phyloP scores from a whole-genome alignment of 2,329 filamentous ascomycete genomes.

The Talaromyces sp. region DNA sequence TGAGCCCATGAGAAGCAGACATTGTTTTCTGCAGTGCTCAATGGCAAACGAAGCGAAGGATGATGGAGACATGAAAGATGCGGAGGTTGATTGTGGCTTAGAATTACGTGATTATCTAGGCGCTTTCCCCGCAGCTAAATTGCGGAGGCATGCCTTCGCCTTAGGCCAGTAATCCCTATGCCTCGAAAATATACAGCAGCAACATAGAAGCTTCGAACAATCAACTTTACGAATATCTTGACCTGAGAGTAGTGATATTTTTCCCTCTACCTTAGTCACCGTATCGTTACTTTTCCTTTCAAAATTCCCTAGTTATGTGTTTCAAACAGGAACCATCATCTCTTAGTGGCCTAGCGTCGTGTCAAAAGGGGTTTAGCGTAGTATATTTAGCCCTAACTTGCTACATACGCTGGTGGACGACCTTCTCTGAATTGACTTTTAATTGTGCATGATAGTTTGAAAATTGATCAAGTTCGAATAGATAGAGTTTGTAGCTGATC shows the following conservation, averaged over 20 bases:
- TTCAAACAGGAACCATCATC: background rate
- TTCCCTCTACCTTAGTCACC: background rate
- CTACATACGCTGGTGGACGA: background rate
- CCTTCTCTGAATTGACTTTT: background rate
- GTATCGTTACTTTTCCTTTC: background rate
- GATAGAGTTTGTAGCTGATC: background rate
- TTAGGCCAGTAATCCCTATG: background rate
- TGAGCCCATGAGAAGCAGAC: background rate
- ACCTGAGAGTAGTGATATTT: background rate
- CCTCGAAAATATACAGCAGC: background rate
- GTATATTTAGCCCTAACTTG: background rate
- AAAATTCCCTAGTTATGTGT: background rate
- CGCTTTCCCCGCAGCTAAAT: background rate
- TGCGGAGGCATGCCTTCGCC: background rate
- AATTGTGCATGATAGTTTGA: background rate
- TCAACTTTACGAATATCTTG: background rate
- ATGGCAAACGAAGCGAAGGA: background rate
- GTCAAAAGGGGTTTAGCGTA: background rate
- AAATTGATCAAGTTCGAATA: background rate
- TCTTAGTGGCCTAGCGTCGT: background rate
- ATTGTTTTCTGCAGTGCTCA: background rate
- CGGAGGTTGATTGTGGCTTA: background rate
- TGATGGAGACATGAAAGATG: background rate
- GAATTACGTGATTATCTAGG: background rate
- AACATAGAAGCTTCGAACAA: too few species aligned